Evolutionary conservation across 2,329 filamentous ascomycete species (phyloP).

Genomic region (Leptographium procerum): DNA sequence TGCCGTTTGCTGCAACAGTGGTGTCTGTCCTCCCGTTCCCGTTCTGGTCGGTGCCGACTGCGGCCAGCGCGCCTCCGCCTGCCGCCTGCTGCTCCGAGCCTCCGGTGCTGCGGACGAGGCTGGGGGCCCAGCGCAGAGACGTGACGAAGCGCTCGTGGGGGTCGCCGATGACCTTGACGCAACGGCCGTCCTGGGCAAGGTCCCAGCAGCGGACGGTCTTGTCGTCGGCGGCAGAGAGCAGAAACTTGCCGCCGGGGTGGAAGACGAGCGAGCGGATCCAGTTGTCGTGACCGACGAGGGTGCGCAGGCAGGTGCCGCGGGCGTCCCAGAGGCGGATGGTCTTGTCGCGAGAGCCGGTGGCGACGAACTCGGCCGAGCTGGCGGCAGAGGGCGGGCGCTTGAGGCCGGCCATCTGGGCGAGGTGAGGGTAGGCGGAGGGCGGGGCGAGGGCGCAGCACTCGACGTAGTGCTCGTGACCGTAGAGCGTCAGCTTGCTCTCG

Average conservation of each 20-base stretch:
- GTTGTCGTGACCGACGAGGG: conserved; percentile 80
- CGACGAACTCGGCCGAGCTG: conserved; percentile 76
- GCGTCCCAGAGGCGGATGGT: conserved; percentile 83
- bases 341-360: conserved; percentile 83
- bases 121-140: conserved; percentile 77
- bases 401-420: conserved; percentile 66
- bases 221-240: conserved; percentile 78
- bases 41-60: background rate
- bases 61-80: too few species aligned
- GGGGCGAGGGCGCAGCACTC: conserved; percentile 85
- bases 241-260: conserved; percentile 83
- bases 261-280: conserved; percentile 83
- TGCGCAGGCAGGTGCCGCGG: conserved; percentile 74
- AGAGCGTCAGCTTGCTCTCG: conserved; percentile 67
- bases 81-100: background rate
- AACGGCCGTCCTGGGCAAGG: conserved; percentile 77
- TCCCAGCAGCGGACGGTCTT: conserved; percentile 94
- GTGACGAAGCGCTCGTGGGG: conserved; percentile 77
- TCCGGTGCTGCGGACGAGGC: background rate
- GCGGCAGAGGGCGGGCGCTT: conserved; percentile 68
- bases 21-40: conserved; percentile 22
- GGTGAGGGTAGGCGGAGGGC: conserved; percentile 61
- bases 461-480: conserved; percentile 78
- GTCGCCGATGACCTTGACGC: conserved; percentile 69
- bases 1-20: background rate